These are phyloP conservation scores for Russula earlei DNA, from an alignment of 768 basidiomycete species.

Conservation along the genomic window DNA sequence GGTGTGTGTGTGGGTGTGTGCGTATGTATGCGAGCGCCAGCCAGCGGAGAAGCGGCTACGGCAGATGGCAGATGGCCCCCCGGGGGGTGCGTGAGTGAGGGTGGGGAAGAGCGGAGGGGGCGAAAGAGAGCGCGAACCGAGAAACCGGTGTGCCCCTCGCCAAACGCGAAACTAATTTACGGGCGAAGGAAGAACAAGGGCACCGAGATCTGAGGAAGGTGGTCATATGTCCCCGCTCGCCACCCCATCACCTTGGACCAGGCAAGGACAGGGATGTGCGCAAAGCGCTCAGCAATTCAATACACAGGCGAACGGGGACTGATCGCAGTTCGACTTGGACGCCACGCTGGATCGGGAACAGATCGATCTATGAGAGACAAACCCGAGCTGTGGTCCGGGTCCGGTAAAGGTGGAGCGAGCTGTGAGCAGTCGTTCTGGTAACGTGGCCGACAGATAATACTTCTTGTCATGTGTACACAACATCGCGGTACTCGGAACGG, in stretches of 20 bases:
- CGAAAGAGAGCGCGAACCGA: conserved; percentile 10
- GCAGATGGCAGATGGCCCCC: conserved; percentile 6
- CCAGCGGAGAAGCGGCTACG: conserved; percentile 14
- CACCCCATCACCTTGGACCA: not conserved
- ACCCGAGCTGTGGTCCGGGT: not conserved
- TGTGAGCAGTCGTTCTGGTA: not conserved
- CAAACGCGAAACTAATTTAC: conserved; percentile 5
- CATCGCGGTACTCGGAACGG: conserved; percentile 1
- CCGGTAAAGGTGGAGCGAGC: not conserved
- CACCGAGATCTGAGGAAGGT: not conserved
- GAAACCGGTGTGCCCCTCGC: too few species aligned
- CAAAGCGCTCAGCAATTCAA: conserved; percentile 1
- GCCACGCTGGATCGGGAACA: conserved; percentile 11
- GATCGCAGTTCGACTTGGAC: conserved; percentile 6
- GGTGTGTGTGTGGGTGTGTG: not conserved
- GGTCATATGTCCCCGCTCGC: conserved; percentile 10
- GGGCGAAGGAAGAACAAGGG: not conserved
- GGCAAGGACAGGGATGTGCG: conserved; percentile 4
- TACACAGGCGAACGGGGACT: not conserved
- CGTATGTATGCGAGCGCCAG: conserved; percentile 4
- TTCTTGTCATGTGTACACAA: conserved; percentile 10
- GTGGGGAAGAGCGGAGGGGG: too few species aligned
- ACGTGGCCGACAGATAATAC: not conserved
- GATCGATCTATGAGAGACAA: conserved; percentile 1
- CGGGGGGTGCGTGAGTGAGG: too few species aligned